phyloP scores from a whole-genome alignment of 345 rosid species.

The Pelargonium nanum region DNA sequence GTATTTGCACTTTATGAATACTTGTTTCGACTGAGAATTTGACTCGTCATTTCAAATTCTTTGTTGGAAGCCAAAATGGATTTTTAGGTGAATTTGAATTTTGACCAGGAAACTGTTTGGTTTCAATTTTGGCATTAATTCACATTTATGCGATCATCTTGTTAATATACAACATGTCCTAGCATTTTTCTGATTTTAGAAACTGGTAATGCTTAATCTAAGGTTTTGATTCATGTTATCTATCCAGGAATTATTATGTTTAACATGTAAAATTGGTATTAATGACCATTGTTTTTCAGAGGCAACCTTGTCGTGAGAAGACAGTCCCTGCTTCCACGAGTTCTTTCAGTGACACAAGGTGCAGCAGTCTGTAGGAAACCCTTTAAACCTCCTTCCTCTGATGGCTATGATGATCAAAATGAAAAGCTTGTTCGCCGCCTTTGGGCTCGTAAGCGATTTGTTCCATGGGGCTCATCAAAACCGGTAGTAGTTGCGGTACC shows the following conservation, averaged over 20 bases:
- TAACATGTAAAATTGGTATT: neutral
- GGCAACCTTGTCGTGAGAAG: constrained; percentile 77
- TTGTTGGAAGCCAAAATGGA: neutral
- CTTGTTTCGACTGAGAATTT: neutral
- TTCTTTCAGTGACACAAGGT: constrained; percentile 77
- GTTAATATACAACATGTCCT: neutral
- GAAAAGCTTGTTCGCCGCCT: constrained; percentile 74
- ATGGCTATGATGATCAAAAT: constrained; percentile 42
- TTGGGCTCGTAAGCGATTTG: constrained; percentile 76
- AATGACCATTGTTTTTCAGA: constrained; percentile 26
- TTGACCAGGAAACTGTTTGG: neutral
- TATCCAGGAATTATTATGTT: neutral
- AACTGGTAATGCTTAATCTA: neutral
- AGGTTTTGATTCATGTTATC: neutral
- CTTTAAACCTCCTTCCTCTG: constrained; percentile 72
- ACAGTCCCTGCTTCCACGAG: constrained; percentile 76
- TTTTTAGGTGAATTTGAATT: neutral
- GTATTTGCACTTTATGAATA: neutral
- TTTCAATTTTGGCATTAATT: neutral
- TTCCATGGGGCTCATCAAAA: constrained; percentile 81
- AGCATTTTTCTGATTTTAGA: neutral
- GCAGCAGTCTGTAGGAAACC: constrained; percentile 90
- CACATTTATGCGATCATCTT: neutral
- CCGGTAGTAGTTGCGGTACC: constrained; percentile 48
- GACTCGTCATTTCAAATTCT: neutral